A percentile compares a stretch with the other conserved stretches of the same genome.
Conservation (phyloP, 1,284 basidiomycete genomes). For the Austroboletus olivaceoglutinosus region DNA sequence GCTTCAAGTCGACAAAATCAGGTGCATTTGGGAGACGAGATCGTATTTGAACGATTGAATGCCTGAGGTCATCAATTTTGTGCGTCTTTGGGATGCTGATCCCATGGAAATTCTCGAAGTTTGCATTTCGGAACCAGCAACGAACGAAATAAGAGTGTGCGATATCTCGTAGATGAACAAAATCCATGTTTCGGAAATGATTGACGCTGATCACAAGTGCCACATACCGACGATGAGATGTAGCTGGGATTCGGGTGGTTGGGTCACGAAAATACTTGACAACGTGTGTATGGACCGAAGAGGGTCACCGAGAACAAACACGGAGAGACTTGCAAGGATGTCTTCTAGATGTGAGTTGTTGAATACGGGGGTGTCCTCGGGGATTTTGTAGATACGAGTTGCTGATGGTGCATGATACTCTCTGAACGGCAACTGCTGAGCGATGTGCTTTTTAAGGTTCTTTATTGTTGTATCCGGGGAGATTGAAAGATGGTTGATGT, state of each 20-base stretch:
- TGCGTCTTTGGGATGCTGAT: background rate
- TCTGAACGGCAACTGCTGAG: background rate
- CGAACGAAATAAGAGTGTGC: background rate
- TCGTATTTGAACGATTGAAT: background rate
- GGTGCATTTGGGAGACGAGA: background rate
- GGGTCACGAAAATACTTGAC: background rate
- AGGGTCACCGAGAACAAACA: background rate
- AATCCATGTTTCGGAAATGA: background rate
- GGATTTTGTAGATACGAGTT: background rate
- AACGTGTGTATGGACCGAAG: background rate
- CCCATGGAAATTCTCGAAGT: background rate
- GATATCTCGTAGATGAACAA: background rate
- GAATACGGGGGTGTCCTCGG: background rate
- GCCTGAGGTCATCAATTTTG: background rate
- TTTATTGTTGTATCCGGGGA: background rate
- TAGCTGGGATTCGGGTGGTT: background rate
- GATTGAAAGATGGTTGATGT: background rate
- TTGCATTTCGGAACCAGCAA: background rate
- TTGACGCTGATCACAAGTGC: background rate
- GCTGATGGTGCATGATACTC: background rate
- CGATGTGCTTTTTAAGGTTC: background rate
- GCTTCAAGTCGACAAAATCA: background rate
- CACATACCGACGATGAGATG: background rate
- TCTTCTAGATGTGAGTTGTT: background rate
- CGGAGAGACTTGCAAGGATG: background rate